These are phyloP conservation scores for Bruguiera gymnorhiza DNA, from an alignment of 345 rosid genomes.

Conservation along the genomic window DNA sequence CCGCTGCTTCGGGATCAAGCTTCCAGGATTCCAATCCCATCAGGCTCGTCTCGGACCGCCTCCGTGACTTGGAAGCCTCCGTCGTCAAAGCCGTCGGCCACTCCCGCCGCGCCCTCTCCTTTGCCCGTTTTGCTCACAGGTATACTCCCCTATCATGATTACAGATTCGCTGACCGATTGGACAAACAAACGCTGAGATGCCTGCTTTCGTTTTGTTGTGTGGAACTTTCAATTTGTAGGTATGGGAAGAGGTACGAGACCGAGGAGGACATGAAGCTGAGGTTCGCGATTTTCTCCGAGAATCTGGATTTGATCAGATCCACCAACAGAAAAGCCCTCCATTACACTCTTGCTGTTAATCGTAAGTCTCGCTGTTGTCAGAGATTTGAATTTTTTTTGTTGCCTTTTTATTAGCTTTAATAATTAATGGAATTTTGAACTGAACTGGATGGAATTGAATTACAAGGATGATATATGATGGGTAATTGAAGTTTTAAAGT, in stretches of 20 bases:
- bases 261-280: slow-evolving; percentile 62
- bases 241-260: slow-evolving; percentile 68
- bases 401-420: too few relatives aligned
- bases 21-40: slow-evolving; percentile 73
- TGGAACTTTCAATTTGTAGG: slow-evolving; percentile 28
- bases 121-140: slow-evolving; percentile 83
- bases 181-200: too few relatives aligned
- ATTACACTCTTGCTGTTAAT: slow-evolving; percentile 71
- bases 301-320: slow-evolving; percentile 76
- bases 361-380: slow-evolving; percentile 29
- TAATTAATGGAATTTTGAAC: too few relatives aligned
- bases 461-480: too few relatives aligned
- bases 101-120: slow-evolving; percentile 57
- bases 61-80: slow-evolving; percentile 54
- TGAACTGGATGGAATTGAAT: too few relatives aligned
- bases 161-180: not conserved
- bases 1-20: slow-evolving; percentile 34
- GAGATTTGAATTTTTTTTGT: too few relatives aligned
- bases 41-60: slow-evolving; percentile 62
- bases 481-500: too few relatives aligned
- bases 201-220: not conserved
- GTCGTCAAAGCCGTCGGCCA: slow-evolving; percentile 60
- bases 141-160: slow-evolving; percentile 8
- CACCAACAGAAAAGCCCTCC: slow-evolving; percentile 54
- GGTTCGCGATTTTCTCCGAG: slow-evolving; percentile 70